Evolutionary conservation across 306 rosid genomes (phyloP).

Genomic region (Cucurbita ficifolia): DNA sequence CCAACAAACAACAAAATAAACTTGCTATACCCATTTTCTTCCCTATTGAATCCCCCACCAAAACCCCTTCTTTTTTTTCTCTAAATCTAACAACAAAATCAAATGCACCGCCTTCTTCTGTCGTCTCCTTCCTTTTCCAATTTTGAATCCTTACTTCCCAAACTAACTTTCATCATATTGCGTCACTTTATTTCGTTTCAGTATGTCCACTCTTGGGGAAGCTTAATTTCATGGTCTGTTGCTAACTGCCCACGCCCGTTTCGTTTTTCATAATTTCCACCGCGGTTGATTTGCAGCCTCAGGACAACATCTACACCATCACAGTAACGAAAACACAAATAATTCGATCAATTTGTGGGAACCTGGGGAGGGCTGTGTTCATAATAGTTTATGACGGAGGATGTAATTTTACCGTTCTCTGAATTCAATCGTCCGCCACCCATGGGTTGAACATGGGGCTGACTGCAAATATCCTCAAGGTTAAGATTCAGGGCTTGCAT

Average conservation of each 20-base stretch:
- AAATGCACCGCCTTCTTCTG: too few relatives aligned
- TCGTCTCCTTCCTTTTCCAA: too few relatives aligned
- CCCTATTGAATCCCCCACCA: too few relatives aligned
- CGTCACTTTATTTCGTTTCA: not conserved
- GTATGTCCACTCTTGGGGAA: not conserved
- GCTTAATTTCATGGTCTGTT: not conserved
- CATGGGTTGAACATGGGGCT: constrained; percentile 17
- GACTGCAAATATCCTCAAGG: constrained; percentile 18
- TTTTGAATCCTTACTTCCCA: too few relatives aligned
- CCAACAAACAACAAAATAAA: not conserved
- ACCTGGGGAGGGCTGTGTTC: not conserved
- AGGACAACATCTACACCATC: not conserved
- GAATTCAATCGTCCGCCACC: constrained; percentile 2
- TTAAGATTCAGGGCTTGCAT: constrained; percentile 32
- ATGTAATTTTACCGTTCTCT: constrained; percentile 12
- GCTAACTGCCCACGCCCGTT: not conserved
- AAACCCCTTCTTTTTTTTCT: not conserved
- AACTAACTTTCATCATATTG: too few relatives aligned
- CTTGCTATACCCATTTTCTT: not conserved
- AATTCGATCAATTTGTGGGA: not conserved
- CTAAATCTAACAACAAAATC: not conserved
- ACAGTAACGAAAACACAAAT: not conserved
- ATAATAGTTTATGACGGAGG: not conserved
- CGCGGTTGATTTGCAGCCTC: constrained; percentile 3
- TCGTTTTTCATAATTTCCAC: not conserved